phyloP scores from a whole-genome alignment of 2,329 filamentous ascomycete genomes.

The Fusarium sp. region DNA sequence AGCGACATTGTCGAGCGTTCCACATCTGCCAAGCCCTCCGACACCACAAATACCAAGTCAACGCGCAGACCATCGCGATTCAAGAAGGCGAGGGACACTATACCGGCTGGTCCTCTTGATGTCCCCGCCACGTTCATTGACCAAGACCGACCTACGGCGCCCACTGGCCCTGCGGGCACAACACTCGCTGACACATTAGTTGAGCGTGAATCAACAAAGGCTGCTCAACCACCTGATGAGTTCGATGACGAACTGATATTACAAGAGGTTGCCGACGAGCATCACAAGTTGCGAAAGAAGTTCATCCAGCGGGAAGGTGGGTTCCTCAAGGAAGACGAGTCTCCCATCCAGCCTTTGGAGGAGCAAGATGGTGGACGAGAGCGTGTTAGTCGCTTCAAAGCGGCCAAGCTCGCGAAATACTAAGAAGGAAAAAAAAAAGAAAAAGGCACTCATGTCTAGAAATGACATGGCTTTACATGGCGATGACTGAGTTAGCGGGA shows the following conservation, averaged over 20 bases:
- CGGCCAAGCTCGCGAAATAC: slow-evolving; percentile 71
- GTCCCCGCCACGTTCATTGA: slow-evolving; percentile 57
- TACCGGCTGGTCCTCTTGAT: slow-evolving; percentile 59
- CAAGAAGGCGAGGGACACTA: slow-evolving; percentile 57
- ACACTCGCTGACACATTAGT: slow-evolving; percentile 71
- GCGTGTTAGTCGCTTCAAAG: slow-evolving; percentile 79
- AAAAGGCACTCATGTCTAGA: slow-evolving; percentile 16
- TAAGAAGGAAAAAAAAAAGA: slow-evolving; percentile 48
- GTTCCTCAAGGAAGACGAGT: slow-evolving; percentile 79
- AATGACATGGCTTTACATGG: slow-evolving; percentile 2
- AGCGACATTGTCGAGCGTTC: slow-evolving; percentile 66
- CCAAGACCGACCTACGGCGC: slow-evolving; percentile 54
- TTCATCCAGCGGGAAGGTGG: slow-evolving; percentile 87
- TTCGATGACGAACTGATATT: slow-evolving; percentile 77
- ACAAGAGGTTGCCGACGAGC: slow-evolving; percentile 83
- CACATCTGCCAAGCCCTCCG: slow-evolving; percentile 41
- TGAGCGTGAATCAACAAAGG: slow-evolving; percentile 61
- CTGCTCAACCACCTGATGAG: slow-evolving; percentile 66
- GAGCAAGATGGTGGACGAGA: slow-evolving; percentile 73
- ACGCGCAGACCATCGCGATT: slow-evolving; percentile 63
- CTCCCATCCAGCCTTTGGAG: slow-evolving; percentile 74
- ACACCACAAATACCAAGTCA: slow-evolving; percentile 53
- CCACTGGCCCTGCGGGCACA: slow-evolving; percentile 63
- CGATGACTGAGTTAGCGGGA: slow-evolving; percentile 22
- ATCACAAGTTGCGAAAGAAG: slow-evolving; percentile 83